Conservation (phyloP, 2,329 filamentous ascomycete species). For the Colletotrichum neosansevieriae region DNA sequence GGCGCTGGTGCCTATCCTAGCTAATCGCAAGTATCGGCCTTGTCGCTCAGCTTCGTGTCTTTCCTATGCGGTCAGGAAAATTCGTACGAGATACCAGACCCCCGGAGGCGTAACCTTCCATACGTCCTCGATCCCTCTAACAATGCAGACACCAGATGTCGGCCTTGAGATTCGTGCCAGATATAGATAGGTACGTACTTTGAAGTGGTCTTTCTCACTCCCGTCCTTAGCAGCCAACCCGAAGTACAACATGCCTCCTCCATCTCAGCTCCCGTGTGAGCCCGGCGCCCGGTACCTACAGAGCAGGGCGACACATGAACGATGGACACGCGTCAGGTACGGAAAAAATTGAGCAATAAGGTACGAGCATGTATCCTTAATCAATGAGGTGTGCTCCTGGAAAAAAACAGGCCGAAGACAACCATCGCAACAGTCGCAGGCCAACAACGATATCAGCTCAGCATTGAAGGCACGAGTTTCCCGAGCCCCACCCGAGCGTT, state of each 20-base stretch:
- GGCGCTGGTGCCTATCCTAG: not conserved
- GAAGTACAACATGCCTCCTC: not conserved
- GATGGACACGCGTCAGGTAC: not conserved
- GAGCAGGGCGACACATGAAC: no score
- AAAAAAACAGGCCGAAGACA: conserved; percentile 7
- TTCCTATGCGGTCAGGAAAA: no score
- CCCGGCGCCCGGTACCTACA: not conserved
- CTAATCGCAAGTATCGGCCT: not conserved
- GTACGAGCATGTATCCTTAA: no score
- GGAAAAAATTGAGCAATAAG: no score
- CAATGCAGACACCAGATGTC: not conserved
- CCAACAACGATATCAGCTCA: not conserved
- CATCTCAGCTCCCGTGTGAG: not conserved
- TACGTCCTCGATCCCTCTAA: not conserved
- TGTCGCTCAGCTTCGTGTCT: not conserved
- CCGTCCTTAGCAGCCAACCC: not conserved
- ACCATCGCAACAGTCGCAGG: not conserved
- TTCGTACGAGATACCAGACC: not conserved
- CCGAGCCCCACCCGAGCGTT: conserved; percentile 16
- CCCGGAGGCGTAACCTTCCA: not conserved
- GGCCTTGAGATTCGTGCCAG: not conserved
- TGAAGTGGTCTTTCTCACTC: no score
- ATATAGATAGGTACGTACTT: conserved; percentile 8
- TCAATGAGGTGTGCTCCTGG: not conserved
- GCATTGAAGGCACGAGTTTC: conserved; percentile 11